A percentile compares a stretch with the other conserved stretches of the same genome.
Evolutionary conservation across 129 eudicot genomes (phyloP).

Genomic region (Pulicaria dysenterica): DNA sequence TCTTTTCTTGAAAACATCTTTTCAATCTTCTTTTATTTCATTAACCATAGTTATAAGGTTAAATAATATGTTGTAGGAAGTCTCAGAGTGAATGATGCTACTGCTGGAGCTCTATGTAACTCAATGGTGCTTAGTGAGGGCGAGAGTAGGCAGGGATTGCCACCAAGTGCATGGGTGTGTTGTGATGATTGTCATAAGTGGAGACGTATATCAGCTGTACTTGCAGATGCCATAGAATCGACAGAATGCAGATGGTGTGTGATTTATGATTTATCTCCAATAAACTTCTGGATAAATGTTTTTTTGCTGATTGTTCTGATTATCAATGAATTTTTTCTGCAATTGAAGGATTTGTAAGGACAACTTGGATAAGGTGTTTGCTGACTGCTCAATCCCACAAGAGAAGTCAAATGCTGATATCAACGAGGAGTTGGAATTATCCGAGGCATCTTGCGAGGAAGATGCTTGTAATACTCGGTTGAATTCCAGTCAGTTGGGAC

Average conservation of each 20-base stretch:
- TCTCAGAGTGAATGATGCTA: conserved; percentile 35
- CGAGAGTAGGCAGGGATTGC: conserved; percentile 32
- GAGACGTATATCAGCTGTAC: conserved; percentile 84
- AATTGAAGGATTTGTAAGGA: conserved; percentile 81
- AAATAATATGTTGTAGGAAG: conserved; percentile 39
- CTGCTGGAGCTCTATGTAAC: conserved; percentile 29
- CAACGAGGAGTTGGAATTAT: conserved; percentile 81
- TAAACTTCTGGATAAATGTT: too few relatives aligned
- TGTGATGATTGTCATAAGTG: conserved; percentile 91
- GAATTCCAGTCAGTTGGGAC: conserved; percentile 40
- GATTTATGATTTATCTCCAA: conserved; percentile 21
- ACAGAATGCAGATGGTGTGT: conserved; percentile 82
- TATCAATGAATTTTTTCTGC: conserved; percentile 12
- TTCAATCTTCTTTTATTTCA: too few relatives aligned
- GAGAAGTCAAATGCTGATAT: conserved; percentile 90
- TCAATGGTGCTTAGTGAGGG: conserved; percentile 33
- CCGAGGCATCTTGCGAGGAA: conserved; percentile 83
- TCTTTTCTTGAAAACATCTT: background rate
- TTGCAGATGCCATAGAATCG: conserved; percentile 79
- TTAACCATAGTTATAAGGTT: conserved; percentile 1
- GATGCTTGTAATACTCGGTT: conserved; percentile 45
- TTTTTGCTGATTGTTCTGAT: too few relatives aligned
- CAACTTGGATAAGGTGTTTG: conserved; percentile 72
- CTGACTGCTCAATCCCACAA: conserved; percentile 84
- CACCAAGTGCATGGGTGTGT: conserved; percentile 86